phyloP scores from a whole-genome alignment of 257 asterid species.

The Scutellaria barbata region DNA sequence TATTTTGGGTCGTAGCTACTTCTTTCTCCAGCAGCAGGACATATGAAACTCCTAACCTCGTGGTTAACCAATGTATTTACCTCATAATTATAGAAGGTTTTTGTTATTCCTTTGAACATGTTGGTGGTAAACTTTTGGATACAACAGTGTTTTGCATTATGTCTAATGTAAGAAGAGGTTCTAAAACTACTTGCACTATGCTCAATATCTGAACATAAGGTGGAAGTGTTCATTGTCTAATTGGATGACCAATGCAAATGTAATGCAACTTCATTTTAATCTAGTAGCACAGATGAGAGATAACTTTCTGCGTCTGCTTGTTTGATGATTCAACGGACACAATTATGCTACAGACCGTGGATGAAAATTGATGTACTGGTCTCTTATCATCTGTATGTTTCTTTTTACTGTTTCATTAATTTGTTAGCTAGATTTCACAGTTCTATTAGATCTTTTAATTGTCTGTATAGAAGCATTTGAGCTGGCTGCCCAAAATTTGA shows the following conservation, averaged over 20 bases:
- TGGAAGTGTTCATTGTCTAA: not conserved
- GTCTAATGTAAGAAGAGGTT: constrained; percentile 5
- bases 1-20: constrained; percentile 19
- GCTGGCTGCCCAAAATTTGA: not conserved
- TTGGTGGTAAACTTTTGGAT: constrained; percentile 9
- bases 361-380: not conserved
- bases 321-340: constrained; percentile 1
- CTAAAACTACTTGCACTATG: not conserved
- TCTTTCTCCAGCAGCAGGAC: constrained; percentile 29
- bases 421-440: not conserved
- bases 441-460: not conserved
- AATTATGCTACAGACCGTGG: not conserved
- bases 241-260: constrained; percentile 3
- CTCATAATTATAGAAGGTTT: not conserved
- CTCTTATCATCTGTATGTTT: constrained; percentile 7
- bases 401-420: not conserved
- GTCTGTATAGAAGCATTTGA: not conserved
- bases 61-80: constrained; percentile 23
- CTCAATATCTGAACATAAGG: not conserved
- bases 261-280: not conserved
- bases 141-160: not conserved
- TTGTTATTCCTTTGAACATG: constrained; percentile 1
- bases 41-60: not conserved
- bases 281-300: not conserved
- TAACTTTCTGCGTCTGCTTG: not conserved